Evolutionary conservation across 139 green algal species (phyloP), one percentile per base, ranked within the genome.

Genomic region (Micractinium sp.): DNA sequence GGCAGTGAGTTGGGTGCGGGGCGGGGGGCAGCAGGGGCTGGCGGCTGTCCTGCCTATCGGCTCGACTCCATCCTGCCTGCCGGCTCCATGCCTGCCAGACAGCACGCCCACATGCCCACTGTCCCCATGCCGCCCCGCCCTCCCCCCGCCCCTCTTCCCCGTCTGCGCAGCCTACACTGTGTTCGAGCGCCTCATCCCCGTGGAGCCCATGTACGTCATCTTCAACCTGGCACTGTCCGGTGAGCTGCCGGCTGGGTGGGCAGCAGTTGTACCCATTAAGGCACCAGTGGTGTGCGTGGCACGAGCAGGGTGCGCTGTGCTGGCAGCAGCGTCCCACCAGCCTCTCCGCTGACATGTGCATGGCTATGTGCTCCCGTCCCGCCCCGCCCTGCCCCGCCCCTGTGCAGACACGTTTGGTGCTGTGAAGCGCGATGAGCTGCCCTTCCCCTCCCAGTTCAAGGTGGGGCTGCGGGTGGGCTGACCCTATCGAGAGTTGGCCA

Each of bases 201-300:
- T 92, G 35, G 93, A 95, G 61, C 85, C 92, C 14, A 86, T 88
- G 73, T 94, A 95, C 90, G 85, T 95, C 73, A 94, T 95, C 88
- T 86, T 94, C 25, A 94, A 94, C 66, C 76, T 95, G 36, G 93
- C 89, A 19, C 93, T 95, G 89, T 90, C 85, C 5, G 33, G 81
- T 86, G 60, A 53, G 81, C 53, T 71, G 20, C 18, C 2, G 63
- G 15, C 60, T 67, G 63, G 22, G 14, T 12, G 20, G 63, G 20
- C 35, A 25, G 16, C 13, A 23, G 33, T 7, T 29, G 22, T 23
- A 23, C 1, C 35, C 33, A n/a, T 56, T 61, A 60, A 56, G 35
- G 76, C 31, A 4, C 16, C n/a, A 20, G 22, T 36, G 39, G 22
- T 16, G 39, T 71, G 20, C 33, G 60, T 5, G 16, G 29, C 23